A percentile compares a stretch with the other conserved stretches of the same genome.
Evolutionary conservation across 768 basidiomycete species (phyloP).

Genomic region (Hypholoma sublateritium): DNA sequence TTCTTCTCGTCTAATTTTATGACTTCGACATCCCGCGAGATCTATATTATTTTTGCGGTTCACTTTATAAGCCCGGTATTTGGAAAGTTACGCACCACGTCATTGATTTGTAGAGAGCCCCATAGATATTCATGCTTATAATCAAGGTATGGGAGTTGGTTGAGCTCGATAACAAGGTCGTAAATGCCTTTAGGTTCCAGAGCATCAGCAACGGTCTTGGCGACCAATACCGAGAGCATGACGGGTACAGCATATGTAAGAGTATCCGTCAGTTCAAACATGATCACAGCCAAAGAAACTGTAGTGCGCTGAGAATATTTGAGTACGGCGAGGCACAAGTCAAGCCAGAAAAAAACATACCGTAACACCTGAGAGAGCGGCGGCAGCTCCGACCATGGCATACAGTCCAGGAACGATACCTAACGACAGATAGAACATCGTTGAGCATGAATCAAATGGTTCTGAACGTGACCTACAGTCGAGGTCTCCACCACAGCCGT

Average conservation of each 20-base stretch:
- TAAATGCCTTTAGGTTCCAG: slow-evolving; percentile 95
- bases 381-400: slow-evolving; percentile 96
- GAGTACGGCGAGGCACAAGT: not conserved
- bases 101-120: slow-evolving; percentile 71
- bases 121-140: slow-evolving; percentile 88
- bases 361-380: slow-evolving; percentile 93
- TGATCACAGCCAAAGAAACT: slow-evolving; percentile 94
- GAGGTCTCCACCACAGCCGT: slow-evolving; percentile 58
- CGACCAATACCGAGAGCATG: slow-evolving; percentile 85
- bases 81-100: slow-evolving; percentile 62
- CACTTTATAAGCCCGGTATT: not conserved
- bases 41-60: slow-evolving; percentile 38
- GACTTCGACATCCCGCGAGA: slow-evolving; percentile 61
- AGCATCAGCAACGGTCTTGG: slow-evolving; percentile 87
- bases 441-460: not conserved
- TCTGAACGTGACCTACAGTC: slow-evolving; percentile 48
- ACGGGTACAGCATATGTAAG: slow-evolving; percentile 90
- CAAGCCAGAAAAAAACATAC: slow-evolving; percentile 45
- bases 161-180: slow-evolving; percentile 92
- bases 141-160: slow-evolving; percentile 91
- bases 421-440: slow-evolving; percentile 16
- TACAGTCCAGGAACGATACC: slow-evolving; percentile 86
- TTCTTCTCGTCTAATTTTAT: slow-evolving; percentile 74
- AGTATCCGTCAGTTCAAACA: slow-evolving; percentile 91
- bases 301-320: slow-evolving; percentile 63